Evolutionary conservation across 2,329 filamentous ascomycete genomes (phyloP), one percentile per base, ranked within the genome.

Genomic region (Cladosporium halotolerans): DNA sequence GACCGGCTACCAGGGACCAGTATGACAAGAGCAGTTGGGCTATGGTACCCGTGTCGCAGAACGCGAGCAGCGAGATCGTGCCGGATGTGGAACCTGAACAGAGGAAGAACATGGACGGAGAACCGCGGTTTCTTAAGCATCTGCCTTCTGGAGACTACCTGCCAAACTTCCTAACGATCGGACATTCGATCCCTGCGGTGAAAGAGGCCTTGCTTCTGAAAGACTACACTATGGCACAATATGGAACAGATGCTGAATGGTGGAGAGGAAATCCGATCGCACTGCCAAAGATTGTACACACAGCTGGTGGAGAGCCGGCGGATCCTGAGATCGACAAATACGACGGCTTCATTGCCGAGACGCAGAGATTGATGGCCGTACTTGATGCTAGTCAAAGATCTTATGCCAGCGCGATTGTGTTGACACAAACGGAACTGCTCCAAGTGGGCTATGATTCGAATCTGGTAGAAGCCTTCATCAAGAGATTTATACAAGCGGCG

Each of bases 361-460:
- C 75, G 34, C 82, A 85, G 63, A 75, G 82, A 10, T 61, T 85
- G 44, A 80, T 84, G 72, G 80, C 81, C 4, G 82, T 84, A 52
- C 65, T 85, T 45, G 79, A 83, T 60, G 68, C 66, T 4, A 81
- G 81, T 3, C 68, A 77, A 41, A 75, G 82, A 53, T 75, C 79
- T 2, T 85, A 84, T 63, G 81, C 78, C 4, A 83, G 78, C 57
- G 70, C 72, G 5, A 78, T 79, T 58, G 71, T 73, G 1, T 68
- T 85, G 23, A 61, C 56, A 11, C 55, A 64, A 49, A 62, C 57
- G 11, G 57, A 61, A 9, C 31, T 59, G 23, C 56, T 67, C 39
- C 59, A 58, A 32, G 51, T 57, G 4, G 53, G 54, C 13, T 51
- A 11, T 6, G 39, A 18, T 16, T 14, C 18, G 11, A 34, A n/a